Evolutionary conservation across 2,329 filamentous ascomycete genomes (phyloP).

Genomic region (Phaeosphaeriaceae sp.): DNA sequence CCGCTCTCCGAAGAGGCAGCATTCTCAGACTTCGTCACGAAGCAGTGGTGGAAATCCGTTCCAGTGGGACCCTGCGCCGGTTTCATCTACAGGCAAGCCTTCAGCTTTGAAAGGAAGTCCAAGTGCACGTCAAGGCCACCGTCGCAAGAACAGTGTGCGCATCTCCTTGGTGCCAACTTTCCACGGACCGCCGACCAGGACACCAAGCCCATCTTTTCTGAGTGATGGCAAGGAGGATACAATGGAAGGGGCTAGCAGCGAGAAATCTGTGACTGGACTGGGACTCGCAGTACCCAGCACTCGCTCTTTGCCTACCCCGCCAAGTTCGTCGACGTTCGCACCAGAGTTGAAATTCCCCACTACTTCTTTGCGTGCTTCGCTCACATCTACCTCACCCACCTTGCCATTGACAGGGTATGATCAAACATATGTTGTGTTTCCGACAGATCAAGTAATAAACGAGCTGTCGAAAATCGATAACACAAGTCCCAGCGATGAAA

Average conservation of each 20-base stretch:
- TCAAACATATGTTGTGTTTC: constrained; percentile 27
- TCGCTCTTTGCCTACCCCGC: constrained; percentile 33
- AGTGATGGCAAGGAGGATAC: constrained; percentile 51
- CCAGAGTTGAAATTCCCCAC: constrained; percentile 46
- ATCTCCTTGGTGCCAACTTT: constrained; percentile 54
- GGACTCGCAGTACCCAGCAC: constrained; percentile 22
- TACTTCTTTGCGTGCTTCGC: constrained; percentile 45
- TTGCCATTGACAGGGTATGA: constrained; percentile 47
- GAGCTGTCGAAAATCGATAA: constrained; percentile 16
- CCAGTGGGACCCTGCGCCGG: constrained; percentile 52
- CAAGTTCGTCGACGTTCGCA: constrained; percentile 40
- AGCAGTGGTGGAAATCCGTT: constrained; percentile 57
- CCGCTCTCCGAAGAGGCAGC: constrained; percentile 45
- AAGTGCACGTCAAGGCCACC: constrained; percentile 53
- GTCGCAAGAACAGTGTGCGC: constrained; percentile 55
- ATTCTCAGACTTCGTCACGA: constrained; percentile 51
- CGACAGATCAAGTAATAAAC: constrained; percentile 16
- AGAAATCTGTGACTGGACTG: constrained; percentile 12
- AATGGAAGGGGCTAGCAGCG: constrained; percentile 18
- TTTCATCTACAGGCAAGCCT: constrained; percentile 46
- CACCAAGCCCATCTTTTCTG: constrained; percentile 45
- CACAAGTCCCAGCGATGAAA: constrained; percentile 24
- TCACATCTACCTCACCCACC: constrained; percentile 52
- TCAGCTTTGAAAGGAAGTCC: constrained; percentile 56
- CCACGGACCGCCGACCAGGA: constrained; percentile 47